These are phyloP conservation scores for Mycosphaerella sp. DNA, from an alignment of 2,329 filamentous ascomycete species.

Conservation along the genomic window DNA sequence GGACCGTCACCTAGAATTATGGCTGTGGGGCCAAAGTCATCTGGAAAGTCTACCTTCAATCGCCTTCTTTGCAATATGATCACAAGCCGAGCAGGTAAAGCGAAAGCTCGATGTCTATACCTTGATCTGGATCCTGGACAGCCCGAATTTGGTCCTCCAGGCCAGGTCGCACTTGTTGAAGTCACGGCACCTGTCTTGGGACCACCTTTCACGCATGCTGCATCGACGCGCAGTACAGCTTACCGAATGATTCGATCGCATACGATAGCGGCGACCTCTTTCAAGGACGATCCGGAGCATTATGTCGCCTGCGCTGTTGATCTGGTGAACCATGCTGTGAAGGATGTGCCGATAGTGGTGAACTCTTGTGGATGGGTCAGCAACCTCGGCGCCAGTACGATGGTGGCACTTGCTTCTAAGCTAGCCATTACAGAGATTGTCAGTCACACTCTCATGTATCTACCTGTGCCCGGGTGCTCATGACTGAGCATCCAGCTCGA, in stretches of 20 bases:
- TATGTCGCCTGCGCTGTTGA: constrained; percentile 61
- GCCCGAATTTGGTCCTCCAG: constrained; percentile 65
- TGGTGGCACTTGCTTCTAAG: constrained; percentile 52
- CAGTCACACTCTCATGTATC: constrained; percentile 27
- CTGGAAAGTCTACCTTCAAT: constrained; percentile 71
- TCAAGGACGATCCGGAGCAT: constrained; percentile 60
- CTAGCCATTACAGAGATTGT: constrained; percentile 57
- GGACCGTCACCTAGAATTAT: constrained; percentile 43
- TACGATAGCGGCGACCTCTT: constrained; percentile 58
- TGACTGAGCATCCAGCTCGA: too few relatives aligned
- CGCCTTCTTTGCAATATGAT: constrained; percentile 61
- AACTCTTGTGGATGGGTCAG: constrained; percentile 72
- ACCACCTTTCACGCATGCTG: constrained; percentile 60
- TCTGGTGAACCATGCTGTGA: constrained; percentile 52
- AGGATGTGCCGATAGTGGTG: constrained; percentile 55
- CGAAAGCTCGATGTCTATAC: constrained; percentile 39
- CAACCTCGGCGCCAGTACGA: constrained; percentile 61
- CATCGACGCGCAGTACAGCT: constrained; percentile 13
- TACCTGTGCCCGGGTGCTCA: too few relatives aligned
- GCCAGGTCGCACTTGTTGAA: constrained; percentile 61
- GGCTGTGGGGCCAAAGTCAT: constrained; percentile 63
- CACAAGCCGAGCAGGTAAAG: constrained; percentile 43
- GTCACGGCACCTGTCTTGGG: constrained; percentile 58
- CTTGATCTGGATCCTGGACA: constrained; percentile 74
- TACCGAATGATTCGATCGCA: constrained; percentile 55